Evolutionary conservation across 495 filamentous ascomycete genomes (phyloP).

Genomic region (Cercophora sp.): DNA sequence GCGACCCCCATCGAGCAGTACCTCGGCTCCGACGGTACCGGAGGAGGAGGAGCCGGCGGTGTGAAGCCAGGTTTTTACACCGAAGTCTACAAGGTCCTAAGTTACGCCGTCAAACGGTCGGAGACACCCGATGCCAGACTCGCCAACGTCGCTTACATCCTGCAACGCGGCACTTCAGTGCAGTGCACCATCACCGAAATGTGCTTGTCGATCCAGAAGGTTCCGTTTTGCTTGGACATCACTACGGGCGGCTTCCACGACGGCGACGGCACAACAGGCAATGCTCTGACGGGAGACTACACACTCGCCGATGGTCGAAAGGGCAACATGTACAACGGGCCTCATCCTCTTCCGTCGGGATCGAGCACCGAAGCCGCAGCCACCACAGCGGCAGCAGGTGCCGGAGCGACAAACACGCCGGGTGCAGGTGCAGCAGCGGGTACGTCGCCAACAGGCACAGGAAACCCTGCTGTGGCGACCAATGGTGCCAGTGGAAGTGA

Average conservation of each 20-base stretch:
- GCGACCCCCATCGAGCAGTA: constrained; percentile 9
- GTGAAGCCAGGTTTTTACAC: background rate
- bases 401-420: background rate
- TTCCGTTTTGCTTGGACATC: constrained; percentile 7
- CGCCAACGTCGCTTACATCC: constrained; percentile 6
- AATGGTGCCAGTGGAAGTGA: too few species aligned
- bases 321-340: constrained; percentile 11
- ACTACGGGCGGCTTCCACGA: constrained; percentile 7
- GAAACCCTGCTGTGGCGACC: background rate
- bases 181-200: constrained; percentile 2
- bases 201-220: constrained; percentile 6
- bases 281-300: constrained; percentile 9
- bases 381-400: background rate
- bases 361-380: background rate
- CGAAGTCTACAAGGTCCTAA: background rate
- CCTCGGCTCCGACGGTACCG: background rate
- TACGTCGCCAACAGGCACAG: background rate
- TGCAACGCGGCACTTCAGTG: background rate
- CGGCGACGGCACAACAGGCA: constrained; percentile 7
- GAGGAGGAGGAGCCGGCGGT: background rate
- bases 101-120: constrained; percentile 5
- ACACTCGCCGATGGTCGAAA: constrained; percentile 5
- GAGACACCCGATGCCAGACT: constrained; percentile 5
- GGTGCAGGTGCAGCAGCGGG: background rate
- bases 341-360: background rate